Evolutionary conservation across 371 early-diverging fungal species (phyloP), one percentile per base, ranked within the genome.

Genomic region (Mucor racemosus): DNA sequence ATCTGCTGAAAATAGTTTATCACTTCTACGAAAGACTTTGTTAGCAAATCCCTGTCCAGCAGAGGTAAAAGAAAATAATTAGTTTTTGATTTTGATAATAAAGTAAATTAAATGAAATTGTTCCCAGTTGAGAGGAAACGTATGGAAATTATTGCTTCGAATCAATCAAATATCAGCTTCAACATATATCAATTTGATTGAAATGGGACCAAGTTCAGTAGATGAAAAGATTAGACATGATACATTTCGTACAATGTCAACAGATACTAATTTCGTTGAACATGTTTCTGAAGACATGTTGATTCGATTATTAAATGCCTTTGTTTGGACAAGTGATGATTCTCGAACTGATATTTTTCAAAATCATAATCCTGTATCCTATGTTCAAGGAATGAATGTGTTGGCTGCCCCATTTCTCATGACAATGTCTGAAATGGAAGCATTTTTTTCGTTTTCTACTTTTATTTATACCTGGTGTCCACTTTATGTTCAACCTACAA

Each of bases 371-470:
- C 26, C 53, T 17, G 54, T 93, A 60, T 85, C 93, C 14, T 98
- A 98, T 77, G 96, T 97, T 17, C 96, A 96, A 75, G 97, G 97
- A 48, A 96, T 97, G 95, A 98, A 97, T 77, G 94, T 94, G 40
- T 75, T 97, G 55, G 87, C 88, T 31, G 96, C 95, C n/a, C 97
- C 97, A 7, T 95, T 98, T 71, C 78, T 96, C 26, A 96, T 89
- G 74, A 89, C 90, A 0, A 90, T 98, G 91, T 88, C 93, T 19
- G 98, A 98, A 75, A 84, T 96, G 75, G 95, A 95, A 58, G 96
- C 96, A 0, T 97, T 93, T 73, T 94, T 88, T 76, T 81, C 92
- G 3, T 96, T 93, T 75, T 86, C 91, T 14, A 88, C 84, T 9
- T 94, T 98, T 67, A 86, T 98, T 63, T 91, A 89, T 70, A 78